Evolutionary conservation across 179 eudicot species (phyloP).

Genomic region (Drosera spatulata): DNA sequence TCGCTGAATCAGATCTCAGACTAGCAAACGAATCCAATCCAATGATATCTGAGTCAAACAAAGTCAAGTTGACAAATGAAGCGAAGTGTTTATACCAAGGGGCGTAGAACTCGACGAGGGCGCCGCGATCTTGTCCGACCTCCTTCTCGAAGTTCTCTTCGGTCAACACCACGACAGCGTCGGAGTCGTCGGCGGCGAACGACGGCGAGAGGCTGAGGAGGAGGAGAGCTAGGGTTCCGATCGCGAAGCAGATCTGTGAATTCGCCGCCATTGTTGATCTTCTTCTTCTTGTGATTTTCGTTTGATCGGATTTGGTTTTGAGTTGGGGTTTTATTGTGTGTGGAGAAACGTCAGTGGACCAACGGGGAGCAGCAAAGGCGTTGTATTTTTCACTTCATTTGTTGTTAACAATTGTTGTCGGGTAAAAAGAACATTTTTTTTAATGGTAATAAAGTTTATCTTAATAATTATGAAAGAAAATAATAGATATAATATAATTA

Average conservation of each 20-base stretch:
- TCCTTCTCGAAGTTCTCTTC: slow-evolving; percentile 68
- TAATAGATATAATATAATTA: no score
- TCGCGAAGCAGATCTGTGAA: slow-evolving; percentile 39
- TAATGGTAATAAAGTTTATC: no score
- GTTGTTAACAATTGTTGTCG: no score
- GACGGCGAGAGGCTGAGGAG: slow-evolving; percentile 19
- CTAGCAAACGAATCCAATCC: not conserved
- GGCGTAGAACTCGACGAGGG: slow-evolving; percentile 84
- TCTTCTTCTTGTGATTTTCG: not conserved
- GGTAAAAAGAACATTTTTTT: no score
- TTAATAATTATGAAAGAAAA: no score
- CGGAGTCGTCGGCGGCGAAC: slow-evolving; percentile 30
- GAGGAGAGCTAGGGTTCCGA: slow-evolving; percentile 32
- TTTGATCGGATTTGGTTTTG: not conserved
- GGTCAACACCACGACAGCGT: slow-evolving; percentile 48
- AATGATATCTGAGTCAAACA: not conserved
- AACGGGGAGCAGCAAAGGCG: no score
- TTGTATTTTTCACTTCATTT: no score
- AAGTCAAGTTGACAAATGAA: not conserved
- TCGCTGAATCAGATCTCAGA: not conserved
- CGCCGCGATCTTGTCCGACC: slow-evolving; percentile 73
- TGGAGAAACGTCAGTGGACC: no score
- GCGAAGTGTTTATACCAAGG: slow-evolving; percentile 40
- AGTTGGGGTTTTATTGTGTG: not conserved
- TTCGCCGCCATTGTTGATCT: slow-evolving; percentile 18